Conservation (phyloP, 306 rosid species). For the Dalbergia oliveri region DNA sequence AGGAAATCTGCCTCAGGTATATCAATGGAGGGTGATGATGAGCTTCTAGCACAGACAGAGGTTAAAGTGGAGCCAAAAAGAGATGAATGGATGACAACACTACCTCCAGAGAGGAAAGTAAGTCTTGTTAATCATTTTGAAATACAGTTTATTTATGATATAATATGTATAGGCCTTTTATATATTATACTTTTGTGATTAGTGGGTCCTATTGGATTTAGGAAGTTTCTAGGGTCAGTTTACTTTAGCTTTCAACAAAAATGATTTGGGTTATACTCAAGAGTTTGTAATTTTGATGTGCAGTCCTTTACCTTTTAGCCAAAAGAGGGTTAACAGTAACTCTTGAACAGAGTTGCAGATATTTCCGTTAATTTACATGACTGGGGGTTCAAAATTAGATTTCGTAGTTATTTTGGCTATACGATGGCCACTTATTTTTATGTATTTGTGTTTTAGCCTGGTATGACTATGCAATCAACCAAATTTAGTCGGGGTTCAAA, state of each 20-base stretch:
- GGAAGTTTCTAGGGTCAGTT: no score
- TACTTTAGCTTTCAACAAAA: no score
- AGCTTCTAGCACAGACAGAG: slow-evolving; percentile 78
- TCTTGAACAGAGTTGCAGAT: slow-evolving; percentile 8
- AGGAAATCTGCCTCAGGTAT: slow-evolving; percentile 65
- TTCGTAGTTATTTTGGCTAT: not conserved
- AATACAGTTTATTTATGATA: not conserved
- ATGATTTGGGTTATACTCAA: no score
- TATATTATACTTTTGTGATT: no score
- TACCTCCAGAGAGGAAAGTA: slow-evolving; percentile 92
- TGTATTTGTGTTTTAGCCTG: slow-evolving; percentile 64
- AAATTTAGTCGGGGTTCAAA: slow-evolving; percentile 68
- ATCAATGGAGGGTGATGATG: slow-evolving; percentile 99
- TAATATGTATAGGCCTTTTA: not conserved
- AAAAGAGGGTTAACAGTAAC: slow-evolving; percentile 1
- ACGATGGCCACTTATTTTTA: not conserved
- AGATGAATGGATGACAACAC: slow-evolving; percentile 97
- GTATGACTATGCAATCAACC: slow-evolving; percentile 80
- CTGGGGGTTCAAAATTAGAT: not conserved
- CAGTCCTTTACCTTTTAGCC: not conserved
- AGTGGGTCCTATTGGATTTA: no score
- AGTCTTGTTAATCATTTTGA: slow-evolving; percentile 38
- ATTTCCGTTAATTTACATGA: slow-evolving; percentile 4
- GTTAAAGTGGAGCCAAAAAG: slow-evolving; percentile 78
- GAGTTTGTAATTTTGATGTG: not conserved